These are phyloP conservation scores for Pseudocercospora ulei DNA, from an alignment of 2,329 filamentous ascomycete species.

Conservation along the genomic window DNA sequence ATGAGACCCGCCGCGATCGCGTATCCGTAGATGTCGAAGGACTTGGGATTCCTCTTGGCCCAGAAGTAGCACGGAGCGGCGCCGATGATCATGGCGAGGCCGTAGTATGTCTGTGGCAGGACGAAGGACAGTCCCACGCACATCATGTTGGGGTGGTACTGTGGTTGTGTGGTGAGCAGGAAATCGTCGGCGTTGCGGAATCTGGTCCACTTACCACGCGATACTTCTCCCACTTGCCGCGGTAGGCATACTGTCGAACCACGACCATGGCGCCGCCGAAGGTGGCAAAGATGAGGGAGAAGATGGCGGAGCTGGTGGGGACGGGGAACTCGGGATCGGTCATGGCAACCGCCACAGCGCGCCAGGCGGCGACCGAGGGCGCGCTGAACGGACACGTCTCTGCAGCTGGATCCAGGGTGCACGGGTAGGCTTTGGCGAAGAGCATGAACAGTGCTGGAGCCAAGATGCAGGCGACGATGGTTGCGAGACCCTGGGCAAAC, in stretches of 20 bases:
- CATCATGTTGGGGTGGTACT: conserved; percentile 56
- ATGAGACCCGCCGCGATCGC: conserved; percentile 53
- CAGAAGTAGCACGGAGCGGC: conserved; percentile 46
- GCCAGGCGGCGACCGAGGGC: conserved; percentile 57
- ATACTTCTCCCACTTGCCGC: conserved; percentile 47
- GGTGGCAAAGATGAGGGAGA: conserved; percentile 48
- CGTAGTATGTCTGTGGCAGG: conserved; percentile 49
- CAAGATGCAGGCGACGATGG: conserved; percentile 55
- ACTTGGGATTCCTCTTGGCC: conserved; percentile 45
- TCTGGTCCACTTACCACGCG: too few species aligned
- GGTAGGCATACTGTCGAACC: conserved; percentile 48
- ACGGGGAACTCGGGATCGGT: conserved; percentile 50
- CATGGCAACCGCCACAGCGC: conserved; percentile 54
- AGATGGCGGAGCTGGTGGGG: conserved; percentile 48
- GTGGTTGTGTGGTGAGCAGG: too few species aligned
- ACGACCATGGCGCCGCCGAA: conserved; percentile 47
- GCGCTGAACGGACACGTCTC: conserved; percentile 51
- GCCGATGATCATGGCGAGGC: conserved; percentile 49
- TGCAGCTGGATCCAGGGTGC: conserved; percentile 47
- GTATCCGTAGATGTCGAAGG: conserved; percentile 51
- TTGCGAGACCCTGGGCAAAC: conserved; percentile 55
- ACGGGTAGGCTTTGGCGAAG: conserved; percentile 59
- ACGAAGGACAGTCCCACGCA: conserved; percentile 50
- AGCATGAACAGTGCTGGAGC: conserved; percentile 59
- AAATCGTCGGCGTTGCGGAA: too few species aligned